Percentiles rank a stretch among this genome's conserved stretches.
Conservation (phyloP, 257 asterid genomes). For the Buddleja alternifolia region DNA sequence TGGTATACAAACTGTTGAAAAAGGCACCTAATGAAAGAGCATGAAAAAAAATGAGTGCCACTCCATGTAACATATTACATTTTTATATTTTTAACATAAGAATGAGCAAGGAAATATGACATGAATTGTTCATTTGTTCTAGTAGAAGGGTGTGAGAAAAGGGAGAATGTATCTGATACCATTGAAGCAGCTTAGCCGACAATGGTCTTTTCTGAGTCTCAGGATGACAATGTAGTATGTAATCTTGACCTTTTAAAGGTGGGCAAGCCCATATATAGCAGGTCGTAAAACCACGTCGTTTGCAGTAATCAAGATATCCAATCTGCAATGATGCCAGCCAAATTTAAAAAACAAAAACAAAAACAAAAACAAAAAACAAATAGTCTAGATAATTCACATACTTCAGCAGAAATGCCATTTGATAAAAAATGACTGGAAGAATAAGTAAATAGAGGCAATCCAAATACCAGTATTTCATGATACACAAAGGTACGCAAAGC, state of each 20-base stretch:
- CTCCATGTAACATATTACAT: neutral
- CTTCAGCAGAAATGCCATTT: slow-evolving; percentile 3
- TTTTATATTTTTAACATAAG: neutral
- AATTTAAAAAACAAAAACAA: neutral
- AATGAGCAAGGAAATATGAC: neutral
- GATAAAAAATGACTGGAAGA: slow-evolving; percentile 1
- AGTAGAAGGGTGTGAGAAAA: neutral
- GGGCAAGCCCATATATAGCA: slow-evolving; percentile 91
- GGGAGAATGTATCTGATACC: slow-evolving; percentile 44
- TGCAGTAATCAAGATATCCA: slow-evolving; percentile 86
- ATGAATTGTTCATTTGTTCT: slow-evolving; percentile 15
- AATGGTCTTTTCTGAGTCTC: slow-evolving; percentile 68
- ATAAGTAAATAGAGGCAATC: slow-evolving; percentile 3
- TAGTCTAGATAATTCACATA: slow-evolving; percentile 5
- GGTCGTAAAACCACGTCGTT: slow-evolving; percentile 63
- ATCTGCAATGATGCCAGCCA: slow-evolving; percentile 44
- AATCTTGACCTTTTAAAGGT: slow-evolving; percentile 72
- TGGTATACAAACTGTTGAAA: slow-evolving; percentile 8
- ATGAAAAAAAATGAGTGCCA: neutral
- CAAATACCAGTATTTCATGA: slow-evolving; percentile 71
- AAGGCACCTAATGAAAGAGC: neutral
- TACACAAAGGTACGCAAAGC: slow-evolving; percentile 77
- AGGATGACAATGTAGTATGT: slow-evolving; percentile 80
- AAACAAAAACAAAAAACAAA: neutral
- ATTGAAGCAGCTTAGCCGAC: slow-evolving; percentile 57